Percentiles rank a stretch among this genome's conserved stretches.
phyloP scores from a whole-genome alignment of 179 eudicot genomes.

The Dionaea muscipula region DNA sequence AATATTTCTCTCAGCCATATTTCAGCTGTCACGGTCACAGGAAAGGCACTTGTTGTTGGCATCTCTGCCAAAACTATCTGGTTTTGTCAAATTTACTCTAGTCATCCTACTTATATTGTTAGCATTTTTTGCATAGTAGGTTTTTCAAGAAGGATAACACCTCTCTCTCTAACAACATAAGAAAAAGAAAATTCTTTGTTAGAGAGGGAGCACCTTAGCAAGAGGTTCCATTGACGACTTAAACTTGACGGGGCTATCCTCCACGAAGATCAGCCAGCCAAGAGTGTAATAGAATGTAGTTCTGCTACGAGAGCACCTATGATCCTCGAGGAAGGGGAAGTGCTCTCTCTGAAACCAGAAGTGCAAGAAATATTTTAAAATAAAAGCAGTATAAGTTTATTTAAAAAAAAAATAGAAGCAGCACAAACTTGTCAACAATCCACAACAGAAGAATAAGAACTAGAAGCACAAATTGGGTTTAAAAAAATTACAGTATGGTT shows the following conservation, averaged over 20 bases:
- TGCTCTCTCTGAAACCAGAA: conserved; percentile 59
- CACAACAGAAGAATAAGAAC: conserved; percentile 13
- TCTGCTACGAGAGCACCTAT: conserved; percentile 84
- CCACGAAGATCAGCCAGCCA: conserved; percentile 84
- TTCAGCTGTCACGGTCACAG: no score
- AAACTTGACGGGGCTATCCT: conserved; percentile 68
- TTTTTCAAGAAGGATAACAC: not conserved
- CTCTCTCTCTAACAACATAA: not conserved
- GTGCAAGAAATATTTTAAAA: conserved; percentile 8
- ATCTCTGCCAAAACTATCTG: no score
- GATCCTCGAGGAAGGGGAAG: conserved; percentile 74
- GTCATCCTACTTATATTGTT: no score
- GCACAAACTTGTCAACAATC: conserved; percentile 3
- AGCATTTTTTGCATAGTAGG: no score
- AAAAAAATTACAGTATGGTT: conserved; percentile 60
- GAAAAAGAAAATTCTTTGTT: not conserved
- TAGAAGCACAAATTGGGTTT: conserved; percentile 3
- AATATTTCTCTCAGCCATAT: no score
- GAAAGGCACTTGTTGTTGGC: no score
- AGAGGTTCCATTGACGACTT: conserved; percentile 90
- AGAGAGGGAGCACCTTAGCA: conserved; percentile 35
- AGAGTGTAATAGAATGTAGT: conserved; percentile 81
- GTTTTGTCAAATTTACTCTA: no score
- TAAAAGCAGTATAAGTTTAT: no score
- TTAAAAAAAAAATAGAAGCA: no score